These are phyloP conservation scores for Phytophthora litchii DNA, from an alignment of 352 stramenopile genomes.

Conservation along the genomic window DNA sequence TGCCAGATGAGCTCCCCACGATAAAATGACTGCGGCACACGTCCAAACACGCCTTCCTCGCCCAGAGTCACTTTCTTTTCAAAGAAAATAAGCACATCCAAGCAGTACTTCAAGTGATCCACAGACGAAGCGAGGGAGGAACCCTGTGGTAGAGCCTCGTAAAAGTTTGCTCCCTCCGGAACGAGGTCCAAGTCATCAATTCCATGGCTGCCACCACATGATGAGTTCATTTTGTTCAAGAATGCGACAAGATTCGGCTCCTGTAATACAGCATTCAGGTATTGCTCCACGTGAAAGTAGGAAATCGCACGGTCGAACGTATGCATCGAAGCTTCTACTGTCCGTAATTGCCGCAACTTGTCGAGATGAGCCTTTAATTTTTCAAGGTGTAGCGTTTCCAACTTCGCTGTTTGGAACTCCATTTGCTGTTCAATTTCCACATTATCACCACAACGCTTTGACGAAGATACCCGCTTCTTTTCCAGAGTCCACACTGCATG, in stretches of 20 bases:
- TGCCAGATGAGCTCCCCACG: constrained; percentile 82
- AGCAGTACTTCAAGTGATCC: constrained; percentile 81
- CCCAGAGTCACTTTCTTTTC: constrained; percentile 86
- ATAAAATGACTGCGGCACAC: constrained; percentile 77
- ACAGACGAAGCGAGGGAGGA: constrained; percentile 63
- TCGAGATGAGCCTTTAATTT: constrained; percentile 73
- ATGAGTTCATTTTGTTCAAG: constrained; percentile 76
- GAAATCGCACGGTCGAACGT: constrained; percentile 80
- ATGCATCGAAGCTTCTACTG: constrained; percentile 76
- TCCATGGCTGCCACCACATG: constrained; percentile 34
- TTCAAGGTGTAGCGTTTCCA: constrained; percentile 65
- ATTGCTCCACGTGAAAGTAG: constrained; percentile 87
- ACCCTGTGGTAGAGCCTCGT: constrained; percentile 57
- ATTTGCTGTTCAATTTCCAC: constrained; percentile 61
- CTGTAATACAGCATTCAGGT: constrained; percentile 80
- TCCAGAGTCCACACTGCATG: constrained; percentile 62
- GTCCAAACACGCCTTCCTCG: constrained; percentile 67
- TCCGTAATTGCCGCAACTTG: constrained; percentile 76
- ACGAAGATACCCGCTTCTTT: constrained; percentile 58
- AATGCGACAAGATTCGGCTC: constrained; percentile 66
- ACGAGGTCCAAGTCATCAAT: constrained; percentile 64
- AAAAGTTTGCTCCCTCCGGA: constrained; percentile 69
- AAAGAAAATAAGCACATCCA: constrained; percentile 88
- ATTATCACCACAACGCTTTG: constrained; percentile 65
- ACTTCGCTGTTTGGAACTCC: constrained; percentile 76